A percentile compares a stretch with the other conserved stretches of the same genome.
phyloP scores from a whole-genome alignment of 2,329 filamentous ascomycete species.

The Kalmusia sp. region DNA sequence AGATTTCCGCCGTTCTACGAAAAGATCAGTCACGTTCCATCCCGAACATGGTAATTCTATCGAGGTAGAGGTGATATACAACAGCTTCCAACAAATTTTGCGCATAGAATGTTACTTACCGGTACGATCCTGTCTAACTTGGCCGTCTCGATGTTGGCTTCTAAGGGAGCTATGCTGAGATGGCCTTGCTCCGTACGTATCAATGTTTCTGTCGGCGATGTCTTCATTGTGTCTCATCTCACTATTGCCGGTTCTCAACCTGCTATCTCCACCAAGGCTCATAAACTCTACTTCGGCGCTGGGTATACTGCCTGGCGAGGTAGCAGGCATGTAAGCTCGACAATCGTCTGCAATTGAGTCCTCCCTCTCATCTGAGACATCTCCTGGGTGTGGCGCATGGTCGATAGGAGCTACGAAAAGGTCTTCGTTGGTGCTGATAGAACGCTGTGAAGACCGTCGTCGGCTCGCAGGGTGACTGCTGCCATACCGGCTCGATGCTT shows the following conservation, averaged over 20 bases:
- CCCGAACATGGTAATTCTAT: no score
- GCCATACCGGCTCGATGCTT: background rate
- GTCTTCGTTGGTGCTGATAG: constrained; percentile 20
- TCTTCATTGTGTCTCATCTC: constrained; percentile 62
- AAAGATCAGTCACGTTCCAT: background rate
- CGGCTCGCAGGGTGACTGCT: background rate
- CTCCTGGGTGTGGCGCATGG: background rate
- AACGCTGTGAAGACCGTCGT: background rate
- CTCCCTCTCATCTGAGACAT: constrained; percentile 9
- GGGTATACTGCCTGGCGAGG: constrained; percentile 18
- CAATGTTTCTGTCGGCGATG: constrained; percentile 38
- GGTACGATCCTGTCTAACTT: background rate
- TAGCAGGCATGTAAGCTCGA: constrained; percentile 24
- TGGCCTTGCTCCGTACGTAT: constrained; percentile 16
- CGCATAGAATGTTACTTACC: background rate
- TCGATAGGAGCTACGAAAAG: background rate
- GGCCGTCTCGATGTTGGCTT: background rate
- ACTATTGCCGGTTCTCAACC: constrained; percentile 19
- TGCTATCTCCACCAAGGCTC: constrained; percentile 27
- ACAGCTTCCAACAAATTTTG: no score
- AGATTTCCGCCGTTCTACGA: constrained; percentile 1
- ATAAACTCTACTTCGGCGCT: constrained; percentile 21
- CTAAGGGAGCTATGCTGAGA: constrained; percentile 9
- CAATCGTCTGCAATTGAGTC: constrained; percentile 30
- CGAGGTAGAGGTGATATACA: no score